Percentiles rank a stretch among this genome's conserved stretches.
Evolutionary conservation across 2,329 filamentous ascomycete genomes (phyloP).

Genomic region (Xylariaceae sp.): DNA sequence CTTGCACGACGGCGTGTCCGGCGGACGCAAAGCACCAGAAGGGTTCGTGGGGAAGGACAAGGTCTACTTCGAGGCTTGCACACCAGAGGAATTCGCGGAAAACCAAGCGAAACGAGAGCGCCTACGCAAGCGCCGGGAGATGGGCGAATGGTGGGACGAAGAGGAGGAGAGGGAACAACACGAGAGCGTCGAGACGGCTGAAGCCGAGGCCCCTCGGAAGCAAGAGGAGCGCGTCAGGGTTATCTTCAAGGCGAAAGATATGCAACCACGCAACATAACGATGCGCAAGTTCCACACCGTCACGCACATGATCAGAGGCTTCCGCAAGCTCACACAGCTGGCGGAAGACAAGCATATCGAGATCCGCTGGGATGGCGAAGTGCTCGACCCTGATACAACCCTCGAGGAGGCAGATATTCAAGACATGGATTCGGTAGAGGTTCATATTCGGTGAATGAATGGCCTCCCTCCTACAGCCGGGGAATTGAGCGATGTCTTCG

Average conservation of each 20-base stretch:
- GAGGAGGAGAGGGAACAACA: constrained; percentile 26
- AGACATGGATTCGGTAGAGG: constrained; percentile 71
- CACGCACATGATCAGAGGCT: constrained; percentile 56
- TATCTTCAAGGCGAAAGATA: constrained; percentile 48
- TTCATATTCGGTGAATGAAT: constrained; percentile 58
- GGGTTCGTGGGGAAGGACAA: constrained; percentile 48
- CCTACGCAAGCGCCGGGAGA: constrained; percentile 34
- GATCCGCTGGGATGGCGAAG: constrained; percentile 71
- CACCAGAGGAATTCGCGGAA: constrained; percentile 52
- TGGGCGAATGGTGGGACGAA: constrained; percentile 36
- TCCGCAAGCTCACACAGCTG: constrained; percentile 50
- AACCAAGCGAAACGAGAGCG: constrained; percentile 46
- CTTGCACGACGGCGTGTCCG: constrained; percentile 25
- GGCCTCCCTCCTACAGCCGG: too few species aligned
- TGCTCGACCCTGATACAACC: constrained; percentile 53
- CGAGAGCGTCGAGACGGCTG: constrained; percentile 28
- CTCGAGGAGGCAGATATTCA: constrained; percentile 66
- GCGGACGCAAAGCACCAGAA: constrained; percentile 26
- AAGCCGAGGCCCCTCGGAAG: constrained; percentile 26
- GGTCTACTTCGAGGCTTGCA: constrained; percentile 76
- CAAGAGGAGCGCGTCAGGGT: constrained; percentile 37
- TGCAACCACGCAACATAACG: constrained; percentile 46
- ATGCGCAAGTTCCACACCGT: constrained; percentile 53
- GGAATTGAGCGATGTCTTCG: too few species aligned
- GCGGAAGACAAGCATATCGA: constrained; percentile 47